These are phyloP conservation scores for Colletotrichum filicis DNA, from an alignment of 2,329 filamentous ascomycete species.

Conservation along the genomic window DNA sequence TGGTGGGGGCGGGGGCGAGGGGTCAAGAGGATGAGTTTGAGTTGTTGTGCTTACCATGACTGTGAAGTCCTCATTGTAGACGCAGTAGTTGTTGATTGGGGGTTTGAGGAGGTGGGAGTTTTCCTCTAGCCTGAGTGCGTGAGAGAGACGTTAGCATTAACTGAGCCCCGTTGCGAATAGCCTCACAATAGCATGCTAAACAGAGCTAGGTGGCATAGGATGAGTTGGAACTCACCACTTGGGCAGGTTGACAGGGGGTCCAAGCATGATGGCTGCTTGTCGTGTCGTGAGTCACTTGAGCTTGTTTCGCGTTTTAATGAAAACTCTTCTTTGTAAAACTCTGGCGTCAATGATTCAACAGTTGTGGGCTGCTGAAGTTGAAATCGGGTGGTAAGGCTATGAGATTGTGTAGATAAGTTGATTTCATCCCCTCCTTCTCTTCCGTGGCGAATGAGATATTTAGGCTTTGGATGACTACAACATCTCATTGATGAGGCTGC, in stretches of 20 bases:
- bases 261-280: constrained; percentile 24
- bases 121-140: constrained; percentile 77
- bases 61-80: constrained; percentile 86
- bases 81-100: constrained; percentile 97
- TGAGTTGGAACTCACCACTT: constrained; percentile 60
- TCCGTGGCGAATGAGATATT: constrained; percentile 28
- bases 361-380: not conserved
- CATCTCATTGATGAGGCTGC: not conserved
- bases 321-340: not conserved
- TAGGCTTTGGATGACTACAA: constrained; percentile 6
- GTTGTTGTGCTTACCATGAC: constrained; percentile 71
- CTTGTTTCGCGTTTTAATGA: not conserved
- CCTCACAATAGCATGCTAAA: constrained; percentile 6
- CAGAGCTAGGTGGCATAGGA: not conserved
- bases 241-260: constrained; percentile 63
- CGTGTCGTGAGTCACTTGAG: constrained; percentile 10
- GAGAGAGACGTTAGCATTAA: constrained; percentile 35
- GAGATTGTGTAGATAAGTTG: constrained; percentile 4
- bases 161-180: constrained; percentile 6
- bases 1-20: too few species aligned
- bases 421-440: not conserved
- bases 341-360: constrained; percentile 1
- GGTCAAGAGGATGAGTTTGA: too few species aligned
- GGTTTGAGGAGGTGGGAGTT: constrained; percentile 94
- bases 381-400: not conserved